Base-by-base conservation (phyloP, 768 basidiomycete genomes). In the Dioszegia crocea region DNA sequence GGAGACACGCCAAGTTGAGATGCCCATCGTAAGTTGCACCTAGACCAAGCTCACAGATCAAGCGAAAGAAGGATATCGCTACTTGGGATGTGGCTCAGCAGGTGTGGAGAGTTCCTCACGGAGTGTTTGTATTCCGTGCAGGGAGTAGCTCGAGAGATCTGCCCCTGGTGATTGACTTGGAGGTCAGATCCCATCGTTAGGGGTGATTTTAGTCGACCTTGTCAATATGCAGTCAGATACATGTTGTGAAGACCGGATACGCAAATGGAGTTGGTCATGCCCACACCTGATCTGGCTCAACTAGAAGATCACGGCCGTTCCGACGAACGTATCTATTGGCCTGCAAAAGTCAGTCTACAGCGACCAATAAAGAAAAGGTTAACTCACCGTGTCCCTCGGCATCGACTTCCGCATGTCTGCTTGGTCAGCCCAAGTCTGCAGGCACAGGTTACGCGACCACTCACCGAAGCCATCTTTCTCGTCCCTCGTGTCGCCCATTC, bases 11-110 rank as follows among this genome's bases (percentile, higher is more conserved):
- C 70, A 65, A 4, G 68, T 71, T 2, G 52, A 65, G 17, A 74
- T 78, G 59, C 68, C 63, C 9, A 40, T 77, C 8, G 71, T 73
- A 49, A 60, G 71, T 60, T 43, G 9, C n/a, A 39, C 39, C 33
- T 48, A 24, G 27, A 1, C 26, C 3, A 5, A 24, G 24, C 38
- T 33, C n/a, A 50, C 4, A 3, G n/a, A 33, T 24, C 45, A 8
- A 73, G 71, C 41, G 71, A 16, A 70, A 70, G 63, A 76, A 76
- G 53, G 74, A 76, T 52, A 44, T 76, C 26, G 54, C 71, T 4
- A 81, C 88, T 55, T 91, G 88, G 90, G 87, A 91, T 73, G 83
- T 82, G 1, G 81, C 76, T 10, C 79, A 86, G 24, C 89, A 91
- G 74, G 84, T 86, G 2, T 91, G 90, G 89, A 79, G 79, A 61